A percentile compares a stretch with the other conserved stretches of the same genome.
Evolutionary conservation across 1,284 basidiomycete species (phyloP).

Genomic region (Cryptococcus hybrid): DNA sequence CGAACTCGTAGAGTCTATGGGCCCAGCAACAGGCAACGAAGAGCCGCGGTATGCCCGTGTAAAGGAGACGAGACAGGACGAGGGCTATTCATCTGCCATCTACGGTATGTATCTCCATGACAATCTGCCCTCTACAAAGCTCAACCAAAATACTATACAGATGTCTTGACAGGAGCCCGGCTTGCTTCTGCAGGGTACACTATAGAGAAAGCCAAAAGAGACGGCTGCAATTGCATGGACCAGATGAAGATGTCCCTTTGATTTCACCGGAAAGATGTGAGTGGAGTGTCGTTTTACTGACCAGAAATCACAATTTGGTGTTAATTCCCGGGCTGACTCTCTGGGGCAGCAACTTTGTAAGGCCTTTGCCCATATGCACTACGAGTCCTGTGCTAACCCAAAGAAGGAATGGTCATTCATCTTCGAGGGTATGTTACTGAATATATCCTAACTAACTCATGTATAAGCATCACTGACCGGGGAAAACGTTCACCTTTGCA

Average conservation of each 20-base stretch:
- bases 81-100: conserved; percentile 32
- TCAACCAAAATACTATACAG: conserved; percentile 13
- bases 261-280: conserved; percentile 43
- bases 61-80: conserved; percentile 24
- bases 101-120: conserved; percentile 30
- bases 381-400: not conserved
- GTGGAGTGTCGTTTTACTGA: conserved; percentile 4
- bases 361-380: not conserved
- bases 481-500: conserved; percentile 5
- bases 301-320: not conserved
- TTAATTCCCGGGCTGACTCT: conserved; percentile 19
- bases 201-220: conserved; percentile 35
- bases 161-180: conserved; percentile 38
- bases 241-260: conserved; percentile 42
- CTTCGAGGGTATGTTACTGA: conserved; percentile 39
- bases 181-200: conserved; percentile 37
- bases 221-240: conserved; percentile 44
- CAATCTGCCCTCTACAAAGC: not conserved
- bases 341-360: conserved; percentile 9
- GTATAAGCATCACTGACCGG: not conserved
- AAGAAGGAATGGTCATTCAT: conserved; percentile 45
- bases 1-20: conserved; percentile 28
- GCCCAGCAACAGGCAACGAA: not conserved
- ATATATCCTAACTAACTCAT: not conserved
- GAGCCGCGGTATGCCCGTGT: conserved; percentile 35